Evolutionary conservation across 495 filamentous ascomycete genomes (phyloP).

Genomic region (Collariella sp.): DNA sequence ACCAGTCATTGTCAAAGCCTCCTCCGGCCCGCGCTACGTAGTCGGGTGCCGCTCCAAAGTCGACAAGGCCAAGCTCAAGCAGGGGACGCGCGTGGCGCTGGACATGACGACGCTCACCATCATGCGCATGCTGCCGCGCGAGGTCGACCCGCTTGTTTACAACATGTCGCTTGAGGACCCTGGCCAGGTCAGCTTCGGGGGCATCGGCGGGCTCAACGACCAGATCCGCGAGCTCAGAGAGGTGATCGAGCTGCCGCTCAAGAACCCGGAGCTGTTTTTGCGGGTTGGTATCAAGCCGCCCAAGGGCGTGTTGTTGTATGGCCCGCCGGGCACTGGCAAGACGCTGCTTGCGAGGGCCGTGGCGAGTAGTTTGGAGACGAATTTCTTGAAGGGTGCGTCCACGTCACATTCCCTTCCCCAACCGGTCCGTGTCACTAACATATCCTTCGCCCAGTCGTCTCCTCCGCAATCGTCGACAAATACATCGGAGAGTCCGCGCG

Average conservation of each 20-base stretch:
- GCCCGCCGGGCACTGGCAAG: constrained; percentile 97
- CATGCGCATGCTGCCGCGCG: constrained; percentile 98
- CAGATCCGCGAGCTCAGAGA: constrained; percentile 97
- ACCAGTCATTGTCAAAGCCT: constrained; percentile 69
- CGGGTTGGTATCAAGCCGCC: constrained; percentile 98
- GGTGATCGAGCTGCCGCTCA: constrained; percentile 95
- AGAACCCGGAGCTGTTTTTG: constrained; percentile 97
- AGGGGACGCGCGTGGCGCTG: constrained; percentile 94
- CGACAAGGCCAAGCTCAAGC: constrained; percentile 92
- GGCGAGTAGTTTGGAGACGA: constrained; percentile 93
- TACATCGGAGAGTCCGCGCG: constrained; percentile 98
- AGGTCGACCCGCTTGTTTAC: constrained; percentile 97
- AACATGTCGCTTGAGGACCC: constrained; percentile 99
- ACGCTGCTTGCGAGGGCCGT: constrained; percentile 92
- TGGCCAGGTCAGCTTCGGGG: constrained; percentile 95
- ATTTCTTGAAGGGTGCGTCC: constrained; percentile 85
- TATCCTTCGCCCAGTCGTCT: constrained; percentile 60
- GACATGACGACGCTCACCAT: constrained; percentile 99
- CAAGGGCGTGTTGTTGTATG: constrained; percentile 95
- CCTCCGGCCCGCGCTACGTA: constrained; percentile 94
- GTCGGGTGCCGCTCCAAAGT: constrained; percentile 98
- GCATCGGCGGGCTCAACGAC: constrained; percentile 97
- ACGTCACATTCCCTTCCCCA: neutral
- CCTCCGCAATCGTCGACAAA: constrained; percentile 99
- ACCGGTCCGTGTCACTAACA: neutral